Percentiles rank a stretch among this genome's conserved stretches.
phyloP scores from a whole-genome alignment of 768 basidiomycete species.

The Amanita rimosa region DNA sequence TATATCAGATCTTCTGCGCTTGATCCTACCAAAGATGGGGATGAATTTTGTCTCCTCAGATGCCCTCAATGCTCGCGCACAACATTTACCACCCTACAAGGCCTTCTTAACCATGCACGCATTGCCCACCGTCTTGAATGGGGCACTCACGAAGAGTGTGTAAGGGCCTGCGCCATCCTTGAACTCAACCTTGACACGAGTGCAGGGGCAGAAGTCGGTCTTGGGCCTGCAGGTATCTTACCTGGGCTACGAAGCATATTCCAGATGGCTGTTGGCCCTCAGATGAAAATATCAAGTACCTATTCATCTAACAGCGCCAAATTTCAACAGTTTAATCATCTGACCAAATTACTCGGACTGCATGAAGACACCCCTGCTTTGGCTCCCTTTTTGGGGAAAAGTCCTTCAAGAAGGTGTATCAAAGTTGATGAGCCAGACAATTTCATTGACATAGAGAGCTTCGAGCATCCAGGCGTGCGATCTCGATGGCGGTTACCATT shows the following conservation, averaged over 20 bases:
- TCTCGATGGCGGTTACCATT: conserved; percentile 26
- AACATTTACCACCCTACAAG: conserved; percentile 38
- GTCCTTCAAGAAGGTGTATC: conserved; percentile 28
- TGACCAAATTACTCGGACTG: conserved; percentile 33
- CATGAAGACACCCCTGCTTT: conserved; percentile 40
- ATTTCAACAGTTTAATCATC: conserved; percentile 10
- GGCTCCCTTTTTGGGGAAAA: conserved; percentile 36
- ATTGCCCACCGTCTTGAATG: conserved; percentile 37
- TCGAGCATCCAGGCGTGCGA: conserved; percentile 8
- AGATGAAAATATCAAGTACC: not conserved
- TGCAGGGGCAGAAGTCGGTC: conserved; percentile 31
- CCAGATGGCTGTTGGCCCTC: conserved; percentile 31
- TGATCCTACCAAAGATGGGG: conserved; percentile 11
- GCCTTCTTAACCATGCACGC: conserved; percentile 42
- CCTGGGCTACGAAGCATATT: conserved; percentile 39
- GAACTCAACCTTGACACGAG: conserved; percentile 28
- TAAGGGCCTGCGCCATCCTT: conserved; percentile 34
- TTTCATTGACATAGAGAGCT: conserved; percentile 24
- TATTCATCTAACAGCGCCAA: not conserved
- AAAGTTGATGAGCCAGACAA: conserved; percentile 26
- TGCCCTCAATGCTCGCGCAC: conserved; percentile 36
- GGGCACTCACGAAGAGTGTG: conserved; percentile 46
- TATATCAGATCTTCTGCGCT: conserved; percentile 24
- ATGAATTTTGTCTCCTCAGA: conserved; percentile 25
- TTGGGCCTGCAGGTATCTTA: conserved; percentile 27